phyloP scores from a whole-genome alignment of 2,329 filamentous ascomycete species.

The Lecanoromycetidae sp. region DNA sequence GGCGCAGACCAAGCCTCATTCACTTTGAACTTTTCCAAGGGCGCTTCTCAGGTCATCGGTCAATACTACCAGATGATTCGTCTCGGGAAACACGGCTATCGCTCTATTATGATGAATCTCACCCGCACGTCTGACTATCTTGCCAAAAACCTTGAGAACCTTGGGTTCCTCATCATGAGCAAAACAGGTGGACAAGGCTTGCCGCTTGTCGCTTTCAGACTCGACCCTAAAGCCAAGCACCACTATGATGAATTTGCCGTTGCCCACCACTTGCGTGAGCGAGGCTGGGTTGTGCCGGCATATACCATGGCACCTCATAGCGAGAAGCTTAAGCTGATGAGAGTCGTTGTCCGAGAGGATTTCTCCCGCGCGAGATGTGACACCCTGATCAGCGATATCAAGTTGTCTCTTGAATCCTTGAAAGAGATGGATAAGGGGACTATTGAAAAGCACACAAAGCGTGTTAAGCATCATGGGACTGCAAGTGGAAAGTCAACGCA shows the following conservation, averaged over 20 bases:
- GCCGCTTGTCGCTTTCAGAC: constrained; percentile 79
- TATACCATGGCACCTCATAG: constrained; percentile 95
- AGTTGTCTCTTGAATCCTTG: constrained; percentile 59
- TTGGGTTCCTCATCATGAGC: constrained; percentile 84
- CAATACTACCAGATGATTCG: constrained; percentile 98
- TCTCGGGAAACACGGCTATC: constrained; percentile 83
- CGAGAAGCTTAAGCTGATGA: constrained; percentile 73
- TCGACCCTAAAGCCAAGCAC: constrained; percentile 45
- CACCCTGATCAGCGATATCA: constrained; percentile 63
- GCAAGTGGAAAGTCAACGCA: constrained; percentile 43
- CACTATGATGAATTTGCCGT: constrained; percentile 64
- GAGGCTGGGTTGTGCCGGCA: constrained; percentile 87
- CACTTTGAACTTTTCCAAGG: constrained; percentile 95
- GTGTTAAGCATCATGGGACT: constrained; percentile 45
- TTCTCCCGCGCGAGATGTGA: constrained; percentile 77
- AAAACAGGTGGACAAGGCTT: constrained; percentile 64
- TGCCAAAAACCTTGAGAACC: constrained; percentile 53
- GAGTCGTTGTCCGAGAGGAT: constrained; percentile 85
- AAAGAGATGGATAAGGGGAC: constrained; percentile 61
- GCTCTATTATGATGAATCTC: constrained; percentile 85
- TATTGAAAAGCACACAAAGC: constrained; percentile 49
- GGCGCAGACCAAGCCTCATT: constrained; percentile 92
- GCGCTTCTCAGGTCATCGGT: constrained; percentile 84
- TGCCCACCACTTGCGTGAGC: constrained; percentile 72
- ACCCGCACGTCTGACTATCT: constrained; percentile 85